A percentile compares a stretch with the other conserved stretches of the same genome.
These are phyloP conservation scores for Stagonosporopsis rhizophila DNA, from an alignment of 2,329 filamentous ascomycete species.

Conservation along the genomic window DNA sequence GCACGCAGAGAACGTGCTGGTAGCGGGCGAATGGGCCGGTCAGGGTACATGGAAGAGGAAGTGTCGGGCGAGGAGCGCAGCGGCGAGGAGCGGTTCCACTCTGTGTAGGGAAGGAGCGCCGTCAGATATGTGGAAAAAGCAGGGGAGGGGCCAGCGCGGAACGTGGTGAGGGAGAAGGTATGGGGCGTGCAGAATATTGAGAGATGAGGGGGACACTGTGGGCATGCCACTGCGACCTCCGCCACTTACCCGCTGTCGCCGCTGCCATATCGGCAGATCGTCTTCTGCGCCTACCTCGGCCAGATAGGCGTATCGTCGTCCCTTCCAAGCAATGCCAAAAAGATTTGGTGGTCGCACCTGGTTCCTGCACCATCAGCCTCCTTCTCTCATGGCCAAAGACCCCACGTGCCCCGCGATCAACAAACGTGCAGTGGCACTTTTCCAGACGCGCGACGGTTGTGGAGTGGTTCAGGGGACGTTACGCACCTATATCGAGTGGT, in stretches of 20 bases:
- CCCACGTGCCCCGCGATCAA: slow-evolving; percentile 6
- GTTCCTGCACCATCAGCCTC: slow-evolving; percentile 27
- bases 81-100: slow-evolving; percentile 51
- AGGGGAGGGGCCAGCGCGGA: slow-evolving; percentile 29
- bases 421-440: slow-evolving; percentile 1
- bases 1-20: slow-evolving; percentile 89
- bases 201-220: slow-evolving; percentile 30
- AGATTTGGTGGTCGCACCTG: slow-evolving; percentile 23
- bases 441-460: slow-evolving; percentile 2
- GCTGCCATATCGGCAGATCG: slow-evolving; percentile 48
- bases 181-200: slow-evolving; percentile 28
- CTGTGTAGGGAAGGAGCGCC: slow-evolving; percentile 44
- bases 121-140: slow-evolving; percentile 44
- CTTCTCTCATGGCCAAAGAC: slow-evolving; percentile 1
- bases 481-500: slow-evolving; percentile 43
- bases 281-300: slow-evolving; percentile 30
- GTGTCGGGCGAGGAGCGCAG: slow-evolving; percentile 67
- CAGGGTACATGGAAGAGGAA: slow-evolving; percentile 80
- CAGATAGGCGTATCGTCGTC: slow-evolving; percentile 14
- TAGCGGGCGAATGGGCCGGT: slow-evolving; percentile 90
- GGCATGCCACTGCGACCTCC: slow-evolving; percentile 29
- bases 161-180: slow-evolving; percentile 25
- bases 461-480: slow-evolving; percentile 23
- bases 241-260: slow-evolving; percentile 51
- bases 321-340: slow-evolving; percentile 12